A percentile compares a stretch with the other conserved stretches of the same genome.
These are phyloP conservation scores for Monosporascus sp. DNA, from an alignment of 2,329 filamentous ascomycete species.

Conservation along the genomic window DNA sequence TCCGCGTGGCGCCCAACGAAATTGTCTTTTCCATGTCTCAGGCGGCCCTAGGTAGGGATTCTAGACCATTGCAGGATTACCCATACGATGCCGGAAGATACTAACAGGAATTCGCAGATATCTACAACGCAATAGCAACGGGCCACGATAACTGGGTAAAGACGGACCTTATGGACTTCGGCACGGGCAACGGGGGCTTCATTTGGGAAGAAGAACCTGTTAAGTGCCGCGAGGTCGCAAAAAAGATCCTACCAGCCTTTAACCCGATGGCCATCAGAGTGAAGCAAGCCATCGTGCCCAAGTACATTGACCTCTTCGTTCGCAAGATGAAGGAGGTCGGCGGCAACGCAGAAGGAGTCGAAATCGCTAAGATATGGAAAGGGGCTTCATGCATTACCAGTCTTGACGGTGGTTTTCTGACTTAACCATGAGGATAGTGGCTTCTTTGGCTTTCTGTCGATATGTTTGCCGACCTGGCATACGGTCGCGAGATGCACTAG, in stretches of 20 bases:
- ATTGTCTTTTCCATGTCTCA: conserved; percentile 4
- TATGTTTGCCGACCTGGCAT: conserved; percentile 14
- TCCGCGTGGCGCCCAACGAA: conserved; percentile 12
- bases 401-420: not conserved
- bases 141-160: conserved; percentile 11
- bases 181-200: conserved; percentile 9
- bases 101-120: conserved; percentile 8
- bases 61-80: too few relatives aligned
- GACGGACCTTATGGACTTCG: conserved; percentile 15
- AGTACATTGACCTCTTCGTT: conserved; percentile 11
- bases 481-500: conserved; percentile 12
- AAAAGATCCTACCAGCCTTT: conserved; percentile 13
- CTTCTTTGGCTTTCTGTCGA: conserved; percentile 6
- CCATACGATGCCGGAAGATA: too few relatives aligned
- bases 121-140: conserved; percentile 5
- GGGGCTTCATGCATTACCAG: not conserved
- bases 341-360: not conserved
- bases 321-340: conserved; percentile 9
- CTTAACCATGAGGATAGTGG: conserved; percentile 1
- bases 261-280: conserved; percentile 9
- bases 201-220: conserved; percentile 13
- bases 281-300: conserved; percentile 11
- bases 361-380: conserved; percentile 1
- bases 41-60: conserved; percentile 3
- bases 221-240: conserved; percentile 9